Conservation (phyloP, 768 basidiomycete species). For the Tylopilus sp. region DNA sequence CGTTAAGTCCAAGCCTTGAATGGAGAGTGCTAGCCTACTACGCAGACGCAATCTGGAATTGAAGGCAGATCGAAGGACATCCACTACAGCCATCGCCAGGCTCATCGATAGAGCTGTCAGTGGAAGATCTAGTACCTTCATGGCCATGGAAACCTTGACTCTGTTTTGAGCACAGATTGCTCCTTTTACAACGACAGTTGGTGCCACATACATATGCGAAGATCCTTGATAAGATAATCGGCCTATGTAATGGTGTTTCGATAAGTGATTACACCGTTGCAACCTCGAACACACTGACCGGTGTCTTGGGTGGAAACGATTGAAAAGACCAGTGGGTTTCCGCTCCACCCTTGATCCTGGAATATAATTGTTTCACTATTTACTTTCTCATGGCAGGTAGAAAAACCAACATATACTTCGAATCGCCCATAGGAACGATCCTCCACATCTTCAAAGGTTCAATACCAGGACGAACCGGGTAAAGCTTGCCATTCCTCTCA, state of each 20-base stretch:
- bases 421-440: neutral
- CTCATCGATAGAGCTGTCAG: neutral
- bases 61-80: slow-evolving; percentile 2
- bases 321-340: neutral
- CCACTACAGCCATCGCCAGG: slow-evolving; percentile 2
- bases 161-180: too few relatives aligned
- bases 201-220: too few relatives aligned
- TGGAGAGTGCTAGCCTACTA: neutral
- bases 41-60: neutral
- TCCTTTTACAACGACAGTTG: too few relatives aligned
- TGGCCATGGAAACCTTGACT: too few relatives aligned
- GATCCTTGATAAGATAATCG: neutral
- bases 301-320: neutral
- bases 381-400: neutral
- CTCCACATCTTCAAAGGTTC: neutral
- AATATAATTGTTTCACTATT: neutral
- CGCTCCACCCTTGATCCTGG: neutral
- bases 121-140: too few relatives aligned
- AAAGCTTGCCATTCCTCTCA: neutral
- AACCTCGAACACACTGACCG: neutral
- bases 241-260: neutral
- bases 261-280: neutral
- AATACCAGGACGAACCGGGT: too few relatives aligned
- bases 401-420: neutral
- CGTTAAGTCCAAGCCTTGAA: too few relatives aligned